Base-by-base conservation (phyloP, 495 filamentous ascomycete species). In the Apodospora peruviana region DNA sequence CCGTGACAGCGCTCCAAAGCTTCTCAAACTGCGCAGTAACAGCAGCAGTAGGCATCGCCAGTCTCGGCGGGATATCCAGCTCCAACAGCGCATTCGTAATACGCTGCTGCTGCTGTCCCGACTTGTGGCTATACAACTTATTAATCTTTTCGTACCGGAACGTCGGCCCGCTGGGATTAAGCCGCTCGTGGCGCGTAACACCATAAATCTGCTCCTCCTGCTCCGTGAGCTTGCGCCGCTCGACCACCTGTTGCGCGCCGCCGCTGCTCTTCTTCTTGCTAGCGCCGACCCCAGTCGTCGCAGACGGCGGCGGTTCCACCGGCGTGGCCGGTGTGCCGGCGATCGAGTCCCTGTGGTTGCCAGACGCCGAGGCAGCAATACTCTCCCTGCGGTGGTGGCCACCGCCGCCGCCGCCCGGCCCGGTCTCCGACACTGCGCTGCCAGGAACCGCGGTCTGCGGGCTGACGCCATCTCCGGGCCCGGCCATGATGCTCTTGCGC, bases 81-180 rank as follows among this genome's bases (percentile, higher is more conserved):
- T 97, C 86, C 17, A 78, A 73, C 16, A 97, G 78, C 4, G 83
- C 85, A 17, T 83, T 80, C 29, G 76, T 84, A 48, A 96, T 88
- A 58, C 90, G 88, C 54, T 80, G 72, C 27, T 88, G 87, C 62
- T 94, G 88, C 12, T 87, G 80, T 39, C 85, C 83, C 18, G 80
- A 85, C 67, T 96, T 96, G 43, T 86, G 87, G 51, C 85, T 82
- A 41, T 87, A 83, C 24, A 90, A 76, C 65, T 93, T 91, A 55
- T 82, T 83, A 48, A 91, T 81, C 57, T 81, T 84, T 58, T 96
- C 90, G 53, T 85, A 84, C 27, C 88, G 85, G 80, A 95, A 96
- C 21, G 71, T 71, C 10, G 77, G 75, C 0, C 77, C 88, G 67
- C 57, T 88, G n/a, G n/a, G n/a, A 16, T 86, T 80, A 20, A 96